A percentile compares a stretch with the other conserved stretches of the same genome.
These are phyloP conservation scores for Chrysanthemum lavandulifolium DNA, from an alignment of 129 eudicot species.

Conservation along the genomic window DNA sequence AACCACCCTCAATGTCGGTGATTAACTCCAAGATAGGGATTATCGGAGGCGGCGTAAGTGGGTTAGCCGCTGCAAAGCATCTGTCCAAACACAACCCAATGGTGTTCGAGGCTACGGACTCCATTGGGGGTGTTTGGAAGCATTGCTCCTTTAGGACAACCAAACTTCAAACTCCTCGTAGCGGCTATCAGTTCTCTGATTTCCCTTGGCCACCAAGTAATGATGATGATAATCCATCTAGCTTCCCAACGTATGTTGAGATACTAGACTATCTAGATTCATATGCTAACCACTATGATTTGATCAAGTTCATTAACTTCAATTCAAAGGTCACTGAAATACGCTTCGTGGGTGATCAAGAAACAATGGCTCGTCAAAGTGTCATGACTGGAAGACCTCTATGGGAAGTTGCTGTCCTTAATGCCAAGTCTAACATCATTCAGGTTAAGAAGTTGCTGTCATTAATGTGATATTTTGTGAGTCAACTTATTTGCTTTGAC, in stretches of 20 bases:
- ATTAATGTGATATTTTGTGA: no score
- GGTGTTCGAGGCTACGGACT: constrained; percentile 71
- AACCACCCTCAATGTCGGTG: constrained; percentile 24
- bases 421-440: constrained; percentile 34
- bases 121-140: constrained; percentile 79
- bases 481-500: no score
- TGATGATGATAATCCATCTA: constrained; percentile 19
- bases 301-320: constrained; percentile 56
- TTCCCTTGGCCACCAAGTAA: constrained; percentile 74
- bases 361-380: neutral
- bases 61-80: constrained; percentile 80
- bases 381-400: constrained; percentile 34
- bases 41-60: constrained; percentile 77
- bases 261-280: constrained; percentile 57
- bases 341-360: constrained; percentile 44
- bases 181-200: constrained; percentile 79
- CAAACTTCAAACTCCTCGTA: constrained; percentile 73
- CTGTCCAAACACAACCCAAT: constrained; percentile 54
- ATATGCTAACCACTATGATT: constrained; percentile 61
- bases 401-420: constrained; percentile 77
- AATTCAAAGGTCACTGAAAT: constrained; percentile 73
- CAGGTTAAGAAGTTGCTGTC: constrained; percentile 34
- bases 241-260: constrained; percentile 57
- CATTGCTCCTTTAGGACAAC: constrained; percentile 61
- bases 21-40: constrained; percentile 52